Evolutionary conservation across 176 grass and related monocot genomes (phyloP).

Genomic region (Elymus sibiricus): DNA sequence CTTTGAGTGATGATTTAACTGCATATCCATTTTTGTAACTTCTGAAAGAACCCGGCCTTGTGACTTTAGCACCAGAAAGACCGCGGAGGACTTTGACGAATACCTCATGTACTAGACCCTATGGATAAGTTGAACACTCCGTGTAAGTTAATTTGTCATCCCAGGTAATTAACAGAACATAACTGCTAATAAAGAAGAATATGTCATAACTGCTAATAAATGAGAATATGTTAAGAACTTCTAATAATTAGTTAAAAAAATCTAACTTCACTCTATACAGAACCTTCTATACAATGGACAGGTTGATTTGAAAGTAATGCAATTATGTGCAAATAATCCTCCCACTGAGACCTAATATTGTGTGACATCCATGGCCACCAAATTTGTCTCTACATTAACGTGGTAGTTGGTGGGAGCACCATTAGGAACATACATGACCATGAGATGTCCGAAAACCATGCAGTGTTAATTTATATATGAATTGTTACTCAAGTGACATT

Average conservation of each 20-base stretch:
- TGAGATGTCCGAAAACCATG: background rate
- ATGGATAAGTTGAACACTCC: background rate
- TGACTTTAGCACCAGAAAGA: conserved; percentile 92
- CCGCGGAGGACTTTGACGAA: conserved; percentile 92
- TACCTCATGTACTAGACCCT: conserved; percentile 90
- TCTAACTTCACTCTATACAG: background rate
- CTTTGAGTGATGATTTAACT: conserved; percentile 99
- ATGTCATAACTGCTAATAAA: background rate
- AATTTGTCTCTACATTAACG: background rate
- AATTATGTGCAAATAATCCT: background rate
- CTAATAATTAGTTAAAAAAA: background rate
- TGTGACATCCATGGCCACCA: background rate
- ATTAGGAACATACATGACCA: conserved; percentile 4
- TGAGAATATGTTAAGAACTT: background rate
- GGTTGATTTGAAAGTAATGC: background rate
- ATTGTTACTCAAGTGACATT: background rate
- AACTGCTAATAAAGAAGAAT: background rate
- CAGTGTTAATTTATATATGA: background rate
- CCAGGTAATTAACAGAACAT: conserved; percentile 1
- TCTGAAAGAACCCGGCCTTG: conserved; percentile 85
- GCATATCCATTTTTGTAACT: conserved; percentile 95
- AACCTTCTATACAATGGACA: background rate
- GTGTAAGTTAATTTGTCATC: background rate
- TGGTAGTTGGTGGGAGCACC: background rate
- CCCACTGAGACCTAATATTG: background rate